A percentile compares a stretch with the other conserved stretches of the same genome.
phyloP scores from a whole-genome alignment of 805 yeast species.

The Schwanniomyces polymorphus region DNA sequence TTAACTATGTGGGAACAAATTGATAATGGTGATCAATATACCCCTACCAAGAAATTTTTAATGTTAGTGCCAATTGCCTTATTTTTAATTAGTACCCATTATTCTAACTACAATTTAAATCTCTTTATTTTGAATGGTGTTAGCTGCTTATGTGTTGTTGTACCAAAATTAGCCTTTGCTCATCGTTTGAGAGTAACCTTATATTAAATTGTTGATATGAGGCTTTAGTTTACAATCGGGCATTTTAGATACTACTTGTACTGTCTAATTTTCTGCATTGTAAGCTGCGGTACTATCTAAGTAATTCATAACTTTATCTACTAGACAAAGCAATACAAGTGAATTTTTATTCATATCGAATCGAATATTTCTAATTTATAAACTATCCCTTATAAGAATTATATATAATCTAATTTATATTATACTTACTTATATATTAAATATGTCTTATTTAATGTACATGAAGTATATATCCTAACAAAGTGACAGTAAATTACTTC shows the following conservation, averaged over 20 bases:
- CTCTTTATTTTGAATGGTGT: conserved; percentile 77
- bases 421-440: background rate
- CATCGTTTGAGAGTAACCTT: conserved; percentile 74
- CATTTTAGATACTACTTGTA: background rate
- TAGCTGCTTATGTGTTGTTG: conserved; percentile 81
- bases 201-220: conserved; percentile 15
- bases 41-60: conserved; percentile 92
- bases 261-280: background rate
- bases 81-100: conserved; percentile 86
- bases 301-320: background rate
- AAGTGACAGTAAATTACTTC: no score
- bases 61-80: conserved; percentile 90
- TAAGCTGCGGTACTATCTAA: background rate
- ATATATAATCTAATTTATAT: background rate
- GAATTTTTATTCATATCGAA: background rate
- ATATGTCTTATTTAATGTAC: background rate
- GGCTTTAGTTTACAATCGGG: background rate
- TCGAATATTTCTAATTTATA: background rate
- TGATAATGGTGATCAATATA: conserved; percentile 93
- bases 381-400: background rate
- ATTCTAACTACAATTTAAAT: conserved; percentile 78
- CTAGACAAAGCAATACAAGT: background rate
- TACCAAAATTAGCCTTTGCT: conserved; percentile 85
- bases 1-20: conserved; percentile 99
- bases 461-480: background rate